Evolutionary conservation across 352 stramenopile species (phyloP).

Genomic region (Phytophthora parvispora): DNA sequence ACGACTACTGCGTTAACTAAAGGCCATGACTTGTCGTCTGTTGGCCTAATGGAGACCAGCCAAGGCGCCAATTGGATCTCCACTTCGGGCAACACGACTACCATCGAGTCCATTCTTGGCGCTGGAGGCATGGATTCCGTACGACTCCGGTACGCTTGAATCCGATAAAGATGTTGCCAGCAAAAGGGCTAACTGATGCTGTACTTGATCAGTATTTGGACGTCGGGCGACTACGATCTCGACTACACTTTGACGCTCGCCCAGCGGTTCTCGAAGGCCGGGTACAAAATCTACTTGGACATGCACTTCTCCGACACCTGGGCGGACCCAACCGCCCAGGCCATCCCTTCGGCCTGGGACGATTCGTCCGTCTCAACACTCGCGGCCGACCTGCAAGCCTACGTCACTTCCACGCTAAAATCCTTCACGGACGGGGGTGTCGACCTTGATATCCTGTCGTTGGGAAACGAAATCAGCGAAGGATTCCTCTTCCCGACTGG

Average conservation of each 20-base stretch:
- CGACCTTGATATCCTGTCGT: conserved; percentile 37
- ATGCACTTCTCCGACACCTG: conserved; percentile 56
- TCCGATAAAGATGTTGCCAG: too few species aligned
- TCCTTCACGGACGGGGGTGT: conserved; percentile 40
- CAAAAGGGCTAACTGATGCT: neutral
- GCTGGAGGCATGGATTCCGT: conserved; percentile 33
- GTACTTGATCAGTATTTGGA: conserved; percentile 35
- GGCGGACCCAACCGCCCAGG: conserved; percentile 37
- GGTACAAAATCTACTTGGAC: conserved; percentile 48
- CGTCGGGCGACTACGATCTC: conserved; percentile 34
- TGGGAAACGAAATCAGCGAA: conserved; percentile 46
- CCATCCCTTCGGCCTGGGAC: conserved; percentile 31
- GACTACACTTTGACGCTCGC: conserved; percentile 36
- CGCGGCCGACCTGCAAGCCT: conserved; percentile 22
- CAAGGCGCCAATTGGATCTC: conserved; percentile 37
- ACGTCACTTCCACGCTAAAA: conserved; percentile 41
- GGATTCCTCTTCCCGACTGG: conserved; percentile 40
- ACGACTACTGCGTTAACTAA: too few species aligned
- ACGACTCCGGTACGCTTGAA: conserved; percentile 20
- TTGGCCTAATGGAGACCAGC: conserved; percentile 31
- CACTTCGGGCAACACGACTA: conserved; percentile 25
- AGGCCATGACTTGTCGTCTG: conserved; percentile 40
- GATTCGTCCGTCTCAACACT: conserved; percentile 29
- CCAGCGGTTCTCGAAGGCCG: conserved; percentile 39
- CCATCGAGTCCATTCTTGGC: conserved; percentile 33